Evolutionary conservation across 768 basidiomycete species (phyloP), one percentile per base, ranked within the genome.

Genomic region (Phlegmacium glaucopus): DNA sequence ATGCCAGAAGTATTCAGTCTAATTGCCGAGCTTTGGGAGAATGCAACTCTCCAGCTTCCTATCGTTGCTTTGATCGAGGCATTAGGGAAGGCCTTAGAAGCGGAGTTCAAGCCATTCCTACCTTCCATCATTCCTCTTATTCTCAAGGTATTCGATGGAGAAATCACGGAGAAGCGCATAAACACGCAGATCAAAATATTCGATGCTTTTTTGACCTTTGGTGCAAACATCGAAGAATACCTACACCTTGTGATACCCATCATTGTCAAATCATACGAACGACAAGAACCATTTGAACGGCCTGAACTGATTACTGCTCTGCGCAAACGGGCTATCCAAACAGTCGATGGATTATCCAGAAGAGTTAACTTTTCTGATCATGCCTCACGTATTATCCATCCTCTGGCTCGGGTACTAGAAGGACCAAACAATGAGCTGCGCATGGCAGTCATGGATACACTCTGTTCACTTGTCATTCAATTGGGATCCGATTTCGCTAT

Each of bases 311-410:
- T 84, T 7, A 79, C 80, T 2, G 68, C 80, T 9, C 71, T 99
- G 41, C 84, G 94, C 37, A 92, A 91, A 67, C 80, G 85, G 41
- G 94, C 95, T 0, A 87, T 98, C 36, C 85, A 89, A 52, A 94
- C 91, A 1, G 89, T 98, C 35, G 92, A 93, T 38, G 89, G 87
- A 16, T 69, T 99, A 22, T 94, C 93, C 5, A 79, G 87, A 54
- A 79, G 94, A 47, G 92, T 98, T 55, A 97, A 98, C 68, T 97
- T 99, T 61, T 93, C 92, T 4, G 96, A 98, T 60, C 95, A 98
- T 54, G 93, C 96, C 16, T 95, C 93, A 9, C 83, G 95, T 17
- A 96, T 98, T 57, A 90, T 99, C 6, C 96, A 98, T 58, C 94
- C 96, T 4, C 76, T 99, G 18, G 87, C 92, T 34, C 80, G 96